Base-by-base conservation (phyloP, 2,329 filamentous ascomycete genomes). In the Fusarium xylarioides region DNA sequence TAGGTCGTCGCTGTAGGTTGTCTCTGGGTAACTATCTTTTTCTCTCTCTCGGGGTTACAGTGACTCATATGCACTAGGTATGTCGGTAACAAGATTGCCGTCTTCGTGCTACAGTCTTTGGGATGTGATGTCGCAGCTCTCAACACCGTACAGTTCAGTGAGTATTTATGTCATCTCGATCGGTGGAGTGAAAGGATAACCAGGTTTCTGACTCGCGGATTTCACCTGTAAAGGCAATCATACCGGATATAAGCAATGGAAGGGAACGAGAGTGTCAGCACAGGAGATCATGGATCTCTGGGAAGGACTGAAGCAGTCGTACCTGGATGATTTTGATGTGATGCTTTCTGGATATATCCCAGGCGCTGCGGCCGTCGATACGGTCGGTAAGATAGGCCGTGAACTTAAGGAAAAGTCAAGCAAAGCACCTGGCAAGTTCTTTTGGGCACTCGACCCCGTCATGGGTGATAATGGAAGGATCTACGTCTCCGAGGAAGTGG, bases 71-170 rank as follows among this genome's bases (percentile, higher is more conserved):
- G 19, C 47, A 49, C 40, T 81, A 97, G 96, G 81, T 95, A 98
- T 88, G 96, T 99, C 75, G 96, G 96, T 57, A 99, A 99, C 82
- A 97, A 95, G 79, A 97, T 99, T 87, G 95, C 95, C 46, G 95
- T 95, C 3, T 97, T 97, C 80, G 94, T 95, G 74, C 92, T 99
- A 88, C 95, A 99, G 82, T 92, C 93, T 2, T 85, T 99, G 56
- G 96, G 96, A 53, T 98, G 95, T 80, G 95, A 99, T 78, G 95
- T 98, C 11, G 93, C 95, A 14, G 94, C 95, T 5, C 88, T 99
- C 78, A 98, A 99, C 81, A 99, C 96, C 0, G 96, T 99, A 11
- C 93, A 99, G 78, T 99, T 98, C 85, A 98, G 95, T 97, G 86
- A 82, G 92, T 84, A 40, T 30, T 28, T 35, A 19, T 15, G 18